Evolutionary conservation across 331 rosid genomes (phyloP), one percentile per base, ranked within the genome.

Genomic region (Pyracantha coccinea): DNA sequence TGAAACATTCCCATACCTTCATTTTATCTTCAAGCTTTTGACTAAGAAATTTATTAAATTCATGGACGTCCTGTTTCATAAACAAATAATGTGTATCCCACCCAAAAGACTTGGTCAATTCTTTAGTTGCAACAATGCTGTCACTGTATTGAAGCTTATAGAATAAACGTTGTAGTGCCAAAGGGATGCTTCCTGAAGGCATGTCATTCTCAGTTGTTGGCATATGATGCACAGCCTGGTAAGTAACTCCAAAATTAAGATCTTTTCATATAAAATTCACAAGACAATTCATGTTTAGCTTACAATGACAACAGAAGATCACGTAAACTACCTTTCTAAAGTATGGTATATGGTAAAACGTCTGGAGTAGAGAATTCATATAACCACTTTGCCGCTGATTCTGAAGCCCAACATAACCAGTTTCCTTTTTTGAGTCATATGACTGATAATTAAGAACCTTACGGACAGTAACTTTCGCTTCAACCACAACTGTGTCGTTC

Each of bases 21-120:
- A 95, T 95, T 81, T 95, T 95, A 83, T 95, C 98, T 89, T 95
- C 99, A 80, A 95, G 99, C 75, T 95, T 95, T 89, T 95, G 98
- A 83, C 87, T 87, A 7, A 95, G 91, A 69, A 90, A 97, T 82
- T 97, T 87, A 72, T 95, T 95, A 50, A 95, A 87, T 75, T 95
- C 99, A 81, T 95, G 99, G 75, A 95, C 99, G 78, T 95, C 99
- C 83, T 95, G 99, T 84, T 95, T 97, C 99, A 95, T 88, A 82
- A 95, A 95, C 68, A 98, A 95, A 88, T 95, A 97, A 75, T 92
- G 88, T 12, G 99, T 95, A 84, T 95, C 99, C 99, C 99, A 95
- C 72, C 99, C 99, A 83, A 95, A 95, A 73, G 99, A 95, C 77
- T 95, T 89, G 31, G 99, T 95, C 75, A 95, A 80, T 81, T 95